These are phyloP conservation scores for Alternaria infectoria DNA, from an alignment of 2,329 filamentous ascomycete genomes.

Conservation along the genomic window DNA sequence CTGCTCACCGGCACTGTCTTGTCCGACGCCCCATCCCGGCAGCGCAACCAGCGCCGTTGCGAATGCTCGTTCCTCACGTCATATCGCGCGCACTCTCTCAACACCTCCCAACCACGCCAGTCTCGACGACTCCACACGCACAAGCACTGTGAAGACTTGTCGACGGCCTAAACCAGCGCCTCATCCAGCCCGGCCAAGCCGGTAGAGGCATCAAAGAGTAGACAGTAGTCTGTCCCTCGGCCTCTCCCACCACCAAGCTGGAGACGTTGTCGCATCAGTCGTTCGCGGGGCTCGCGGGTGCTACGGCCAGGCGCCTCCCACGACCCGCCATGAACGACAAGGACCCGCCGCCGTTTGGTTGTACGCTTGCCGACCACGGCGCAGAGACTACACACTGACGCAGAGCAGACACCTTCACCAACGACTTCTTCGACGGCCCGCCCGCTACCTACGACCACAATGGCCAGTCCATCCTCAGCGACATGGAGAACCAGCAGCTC, in stretches of 20 bases:
- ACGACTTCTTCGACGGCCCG: conserved; percentile 29
- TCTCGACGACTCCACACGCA: neutral
- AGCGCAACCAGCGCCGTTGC: conserved; percentile 3
- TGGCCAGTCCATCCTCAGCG: conserved; percentile 40
- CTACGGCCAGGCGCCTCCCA: conserved; percentile 30
- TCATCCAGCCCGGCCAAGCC: neutral
- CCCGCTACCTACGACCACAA: conserved; percentile 21
- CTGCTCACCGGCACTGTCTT: conserved; percentile 17
- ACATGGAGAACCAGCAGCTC: conserved; percentile 39
- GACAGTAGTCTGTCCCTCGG: neutral
- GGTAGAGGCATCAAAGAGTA: neutral
- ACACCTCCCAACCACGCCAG: conserved; percentile 13
- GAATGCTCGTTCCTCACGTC: conserved; percentile 17
- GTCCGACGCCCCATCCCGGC: neutral
- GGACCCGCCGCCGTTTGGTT: conserved; percentile 45
- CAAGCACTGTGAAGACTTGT: neutral
- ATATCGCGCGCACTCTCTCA: conserved; percentile 19
- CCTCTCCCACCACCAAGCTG: conserved; percentile 19
- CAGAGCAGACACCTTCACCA: conserved; percentile 35
- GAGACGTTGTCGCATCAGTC: conserved; percentile 31
- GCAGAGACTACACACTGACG: conserved; percentile 8
- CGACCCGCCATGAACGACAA: conserved; percentile 42
- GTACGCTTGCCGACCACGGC: conserved; percentile 20
- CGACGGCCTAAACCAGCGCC: neutral
- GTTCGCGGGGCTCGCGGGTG: conserved; percentile 34